phyloP scores from a whole-genome alignment of 306 rosid genomes.

The Casuarina equisetifolia region DNA sequence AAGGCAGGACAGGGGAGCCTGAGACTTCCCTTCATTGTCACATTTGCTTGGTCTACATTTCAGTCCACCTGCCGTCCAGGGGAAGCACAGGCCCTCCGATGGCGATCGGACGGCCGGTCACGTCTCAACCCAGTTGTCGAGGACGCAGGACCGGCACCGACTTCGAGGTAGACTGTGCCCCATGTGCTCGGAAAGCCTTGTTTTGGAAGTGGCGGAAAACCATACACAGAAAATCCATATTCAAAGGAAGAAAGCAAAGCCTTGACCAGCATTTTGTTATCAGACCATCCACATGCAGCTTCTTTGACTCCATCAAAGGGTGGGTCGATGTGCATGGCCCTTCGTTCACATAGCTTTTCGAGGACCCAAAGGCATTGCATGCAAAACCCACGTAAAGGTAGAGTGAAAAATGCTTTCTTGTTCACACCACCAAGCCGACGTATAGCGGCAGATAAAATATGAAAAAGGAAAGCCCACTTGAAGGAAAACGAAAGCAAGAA shows the following conservation, averaged over 20 bases:
- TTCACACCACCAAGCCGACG: neutral
- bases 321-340: neutral
- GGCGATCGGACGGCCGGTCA: conserved; percentile 1
- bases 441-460: too few species aligned
- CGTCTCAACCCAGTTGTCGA: neutral
- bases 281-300: neutral
- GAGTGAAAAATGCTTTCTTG: neutral
- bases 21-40: conserved; percentile 17
- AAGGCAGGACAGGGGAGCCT: conserved; percentile 15
- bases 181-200: neutral
- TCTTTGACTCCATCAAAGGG: neutral
- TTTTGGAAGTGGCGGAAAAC: neutral
- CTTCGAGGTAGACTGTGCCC: neutral
- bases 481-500: neutral
- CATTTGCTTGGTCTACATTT: conserved; percentile 5
- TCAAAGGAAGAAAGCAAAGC: neutral
- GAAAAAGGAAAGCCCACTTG: neutral
- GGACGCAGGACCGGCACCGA: neutral
- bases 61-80: neutral
- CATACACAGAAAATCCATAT: neutral
- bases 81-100: conserved; percentile 18
- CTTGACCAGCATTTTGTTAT: neutral
- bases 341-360: neutral
- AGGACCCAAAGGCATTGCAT: neutral
- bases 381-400: neutral